Percentiles rank a stretch among this genome's conserved stretches.
Conservation (phyloP, 2,329 filamentous ascomycete species). For the Pseudogymnoascus verrucosus region DNA sequence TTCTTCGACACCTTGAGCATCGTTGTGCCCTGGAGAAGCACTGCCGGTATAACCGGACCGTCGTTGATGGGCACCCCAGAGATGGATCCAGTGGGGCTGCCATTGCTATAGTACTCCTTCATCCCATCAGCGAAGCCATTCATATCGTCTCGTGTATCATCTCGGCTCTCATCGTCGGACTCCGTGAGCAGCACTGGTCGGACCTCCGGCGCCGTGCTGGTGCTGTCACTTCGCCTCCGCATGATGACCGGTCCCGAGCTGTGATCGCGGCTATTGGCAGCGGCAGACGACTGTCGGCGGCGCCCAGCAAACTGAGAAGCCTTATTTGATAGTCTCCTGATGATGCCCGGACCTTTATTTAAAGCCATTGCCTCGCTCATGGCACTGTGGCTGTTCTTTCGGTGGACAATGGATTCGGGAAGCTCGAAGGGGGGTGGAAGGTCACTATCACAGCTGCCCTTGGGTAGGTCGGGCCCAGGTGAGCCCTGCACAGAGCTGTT, state of each 20-base stretch:
- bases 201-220: slow-evolving; percentile 54
- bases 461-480: slow-evolving; percentile 31
- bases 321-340: slow-evolving; percentile 76
- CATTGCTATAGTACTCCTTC: slow-evolving; percentile 38
- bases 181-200: slow-evolving; percentile 36
- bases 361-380: slow-evolving; percentile 52
- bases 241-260: slow-evolving; percentile 86
- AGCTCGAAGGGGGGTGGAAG: slow-evolving; percentile 55
- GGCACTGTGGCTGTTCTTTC: slow-evolving; percentile 52
- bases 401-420: slow-evolving; percentile 59
- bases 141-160: slow-evolving; percentile 40
- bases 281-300: slow-evolving; percentile 69
- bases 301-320: slow-evolving; percentile 60
- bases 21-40: slow-evolving; percentile 69
- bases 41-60: slow-evolving; percentile 67
- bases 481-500: slow-evolving; percentile 60
- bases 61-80: slow-evolving; percentile 36
- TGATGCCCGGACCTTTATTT: slow-evolving; percentile 58
- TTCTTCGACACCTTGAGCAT: slow-evolving; percentile 84
- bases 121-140: slow-evolving; percentile 37
- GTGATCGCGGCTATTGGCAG: slow-evolving; percentile 70
- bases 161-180: slow-evolving; percentile 50
- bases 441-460: slow-evolving; percentile 46
- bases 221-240: slow-evolving; percentile 83
- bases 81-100: slow-evolving; percentile 41